Percentiles rank a stretch among this genome's conserved stretches.
Evolutionary conservation across 371 early-diverging fungal genomes (phyloP).

Genomic region (Ordospora colligata): DNA sequence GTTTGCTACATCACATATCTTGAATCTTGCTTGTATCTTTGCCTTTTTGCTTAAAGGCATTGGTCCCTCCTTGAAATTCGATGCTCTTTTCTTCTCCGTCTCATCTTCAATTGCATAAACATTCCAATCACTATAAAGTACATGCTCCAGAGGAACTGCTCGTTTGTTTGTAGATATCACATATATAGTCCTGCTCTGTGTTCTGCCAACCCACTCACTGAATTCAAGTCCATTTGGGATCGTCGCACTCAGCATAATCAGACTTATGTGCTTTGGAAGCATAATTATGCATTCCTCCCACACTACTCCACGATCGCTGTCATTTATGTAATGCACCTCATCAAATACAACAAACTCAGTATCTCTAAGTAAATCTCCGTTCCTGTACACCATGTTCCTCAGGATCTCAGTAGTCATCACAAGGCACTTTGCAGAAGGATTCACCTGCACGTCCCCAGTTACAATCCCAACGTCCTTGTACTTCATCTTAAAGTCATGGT

Average conservation of each 20-base stretch:
- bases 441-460: constrained; percentile 95
- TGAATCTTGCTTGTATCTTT: constrained; percentile 30
- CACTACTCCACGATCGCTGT: constrained; percentile 88
- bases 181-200: constrained; percentile 84
- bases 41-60: constrained; percentile 41
- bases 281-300: constrained; percentile 99
- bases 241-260: constrained; percentile 90
- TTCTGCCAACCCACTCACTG: constrained; percentile 97
- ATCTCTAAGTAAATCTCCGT: constrained; percentile 84
- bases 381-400: constrained; percentile 87
- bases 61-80: constrained; percentile 23
- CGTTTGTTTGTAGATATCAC: constrained; percentile 88
- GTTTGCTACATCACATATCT: constrained; percentile 46
- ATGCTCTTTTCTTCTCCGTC: background rate
- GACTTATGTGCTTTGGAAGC: constrained; percentile 66
- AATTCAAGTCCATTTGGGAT: constrained; percentile 96
- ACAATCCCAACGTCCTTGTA: constrained; percentile 84
- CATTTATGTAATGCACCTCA: constrained; percentile 97
- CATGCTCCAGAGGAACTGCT: constrained; percentile 89
- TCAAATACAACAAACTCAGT: constrained; percentile 98
- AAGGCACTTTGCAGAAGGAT: constrained; percentile 81
- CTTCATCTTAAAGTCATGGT: constrained; percentile 77
- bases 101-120: constrained; percentile 38
- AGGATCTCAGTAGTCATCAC: constrained; percentile 99
- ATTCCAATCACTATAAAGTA: constrained; percentile 64